Evolutionary conservation across 2,329 filamentous ascomycete genomes (phyloP), one percentile per base, ranked within the genome.

Genomic region (Neonectria coccinea): DNA sequence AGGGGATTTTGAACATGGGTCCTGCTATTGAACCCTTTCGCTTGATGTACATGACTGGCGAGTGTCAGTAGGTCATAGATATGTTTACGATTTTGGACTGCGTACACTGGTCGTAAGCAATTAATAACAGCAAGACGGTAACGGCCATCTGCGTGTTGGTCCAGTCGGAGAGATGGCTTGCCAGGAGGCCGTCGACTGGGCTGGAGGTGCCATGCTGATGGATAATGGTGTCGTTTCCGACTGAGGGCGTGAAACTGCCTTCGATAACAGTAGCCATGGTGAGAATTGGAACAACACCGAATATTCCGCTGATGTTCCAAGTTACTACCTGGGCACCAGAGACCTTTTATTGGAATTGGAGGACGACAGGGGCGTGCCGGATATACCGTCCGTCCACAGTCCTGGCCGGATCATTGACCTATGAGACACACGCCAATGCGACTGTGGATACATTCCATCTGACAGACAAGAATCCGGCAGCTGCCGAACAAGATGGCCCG

Each of bases 11-110:
- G 82, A 88, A 86, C 27, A 78, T 72, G 14, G 89, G 88, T 2
- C 89, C 89, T n/a, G 86, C 82, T 62, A 91, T 89, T 1, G 85
- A 80, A 14, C 88, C 87, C 70, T 91, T 91, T 27, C 83, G 81
- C 72, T 80, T 84, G 69, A 90, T 81, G 70, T 91, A 91, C 74
- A 84, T 84, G 67, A 85, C 88, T 90, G 66, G 2, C 20, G 18
- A 3, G 14, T 22, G 44, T 69, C n/a, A 68, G 56, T 5, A 41
- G 2, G 16, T 14, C 2, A 2, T n/a, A 10, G n/a, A 4, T 2
- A 3, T 62, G 2, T 12, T 65, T 0, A 11, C 11, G 16, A 2
- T 2, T 41, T 18, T 5, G 2, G 3, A 3, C 4, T 2, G 5
- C 64, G 48, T 73, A 78, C 79, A 64, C 75, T 83, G 81, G 51